Conservation (phyloP, 148 eudicot species). For the Euryodendron excelsum region DNA sequence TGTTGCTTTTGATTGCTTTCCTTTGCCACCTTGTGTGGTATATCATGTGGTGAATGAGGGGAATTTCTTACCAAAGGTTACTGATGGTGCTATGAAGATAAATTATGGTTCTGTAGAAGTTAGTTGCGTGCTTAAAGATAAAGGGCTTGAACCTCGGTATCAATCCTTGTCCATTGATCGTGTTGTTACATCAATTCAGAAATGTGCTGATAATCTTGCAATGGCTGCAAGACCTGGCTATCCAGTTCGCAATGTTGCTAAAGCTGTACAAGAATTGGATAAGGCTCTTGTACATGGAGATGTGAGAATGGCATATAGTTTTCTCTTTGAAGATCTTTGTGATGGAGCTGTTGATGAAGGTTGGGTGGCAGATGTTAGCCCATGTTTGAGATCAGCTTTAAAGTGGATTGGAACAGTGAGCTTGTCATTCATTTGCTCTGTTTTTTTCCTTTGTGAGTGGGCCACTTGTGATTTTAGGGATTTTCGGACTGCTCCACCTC, state of each 20-base stretch:
- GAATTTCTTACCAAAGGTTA: conserved; percentile 37
- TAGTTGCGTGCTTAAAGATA: conserved; percentile 33
- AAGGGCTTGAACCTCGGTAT: conserved; percentile 41
- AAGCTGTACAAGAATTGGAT: conserved; percentile 75
- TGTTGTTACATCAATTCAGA: conserved; percentile 72
- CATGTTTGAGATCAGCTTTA: conserved; percentile 65
- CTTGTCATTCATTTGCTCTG: conserved; percentile 63
- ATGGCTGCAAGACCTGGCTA: conserved; percentile 75
- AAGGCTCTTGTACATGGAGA: conserved; percentile 74
- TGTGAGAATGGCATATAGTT: conserved; percentile 55
- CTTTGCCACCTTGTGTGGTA: conserved; percentile 63
- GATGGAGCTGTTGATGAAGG: conserved; percentile 57
- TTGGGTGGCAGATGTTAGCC: conserved; percentile 78
- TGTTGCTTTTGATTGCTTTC: conserved; percentile 94
- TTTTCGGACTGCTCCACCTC: conserved; percentile 53
- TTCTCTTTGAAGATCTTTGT: conserved; percentile 62
- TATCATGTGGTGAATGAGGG: conserved; percentile 45
- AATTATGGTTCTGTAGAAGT: conserved; percentile 36
- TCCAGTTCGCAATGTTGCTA: conserved; percentile 73
- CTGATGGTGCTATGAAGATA: conserved; percentile 35
- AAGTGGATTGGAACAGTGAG: conserved; percentile 63
- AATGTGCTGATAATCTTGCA: conserved; percentile 56
- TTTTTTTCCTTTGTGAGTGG: conserved; percentile 96
- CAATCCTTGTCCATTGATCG: conserved; percentile 57
- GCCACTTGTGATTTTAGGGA: conserved; percentile 88